Evolutionary conservation across 768 basidiomycete genomes (phyloP), one percentile per base, ranked within the genome.

Genomic region (Russula emetica): DNA sequence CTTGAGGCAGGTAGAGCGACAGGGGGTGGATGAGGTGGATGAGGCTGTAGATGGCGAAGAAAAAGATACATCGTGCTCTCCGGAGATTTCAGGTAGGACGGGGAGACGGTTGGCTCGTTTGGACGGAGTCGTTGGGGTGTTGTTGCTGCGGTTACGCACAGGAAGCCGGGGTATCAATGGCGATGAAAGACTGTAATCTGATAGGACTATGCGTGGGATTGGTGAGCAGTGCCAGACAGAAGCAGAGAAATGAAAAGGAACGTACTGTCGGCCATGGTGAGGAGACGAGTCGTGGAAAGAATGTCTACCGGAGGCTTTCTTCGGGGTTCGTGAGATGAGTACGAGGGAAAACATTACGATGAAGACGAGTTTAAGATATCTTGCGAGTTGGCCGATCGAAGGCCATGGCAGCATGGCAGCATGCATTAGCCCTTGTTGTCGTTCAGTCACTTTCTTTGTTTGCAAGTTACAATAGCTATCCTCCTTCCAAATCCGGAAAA

Each of bases 21-120:
- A 67, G 0, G 58, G 30, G 2, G 58, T 34, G 52, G 63, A 63
- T 2, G 34, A 56, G 44, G 56, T 24, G 26, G 66, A 63, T 5
- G 59, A 54, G 16, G 45, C 2, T 18, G 67, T 69, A 24, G 68
- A 67, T n/a, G 65, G 58, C 13, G 70, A 62, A 24, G 44, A 50
- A 20, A 62, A 63, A 30, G 63, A 22, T 13, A 60, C 38, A 14
- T 74, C 16, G 5, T 26, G 72, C 30, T 72, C 71, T 56, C 62
- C 73, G 6, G 67, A 58, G 57, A 72, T 61, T 54, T 72, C 70
- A 36, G 73, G 70, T 18, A 74, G 68, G 44, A 70, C 72, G 49
- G 73, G 70, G 24, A 74, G 69, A 58, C 69, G 70, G 58, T 71
- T 72, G 28, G 70, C 69, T 50, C 69, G 69, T 42, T 66, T 67